Conservation (phyloP, 805 yeast species). For the Tetrapisispora arboricola region DNA sequence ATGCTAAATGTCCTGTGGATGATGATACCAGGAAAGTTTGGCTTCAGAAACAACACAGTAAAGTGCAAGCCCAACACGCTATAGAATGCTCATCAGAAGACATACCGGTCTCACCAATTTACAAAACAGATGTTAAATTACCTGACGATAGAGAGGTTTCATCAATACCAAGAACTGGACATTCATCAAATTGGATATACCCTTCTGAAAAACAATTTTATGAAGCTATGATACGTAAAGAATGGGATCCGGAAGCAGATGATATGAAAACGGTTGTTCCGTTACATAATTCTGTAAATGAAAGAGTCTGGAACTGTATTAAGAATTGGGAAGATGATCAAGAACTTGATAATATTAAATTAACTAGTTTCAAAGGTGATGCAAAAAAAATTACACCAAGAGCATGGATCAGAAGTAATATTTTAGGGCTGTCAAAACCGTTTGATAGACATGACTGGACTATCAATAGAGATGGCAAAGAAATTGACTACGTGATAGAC, state of each 20-base stretch:
- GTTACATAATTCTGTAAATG: conserved; percentile 88
- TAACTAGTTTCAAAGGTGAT: conserved; percentile 85
- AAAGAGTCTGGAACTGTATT: conserved; percentile 82
- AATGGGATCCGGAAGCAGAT: conserved; percentile 69
- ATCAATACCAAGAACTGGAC: conserved; percentile 72
- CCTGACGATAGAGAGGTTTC: conserved; percentile 71
- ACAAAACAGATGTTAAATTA: conserved; percentile 33
- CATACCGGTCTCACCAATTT: conserved; percentile 25
- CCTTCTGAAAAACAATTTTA: conserved; percentile 93
- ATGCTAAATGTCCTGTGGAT: conserved; percentile 54
- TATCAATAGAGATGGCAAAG: conserved; percentile 72
- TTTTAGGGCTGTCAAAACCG: conserved; percentile 66
- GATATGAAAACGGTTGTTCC: conserved; percentile 93
- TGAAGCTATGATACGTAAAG: conserved; percentile 87
- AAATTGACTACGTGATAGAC: conserved; percentile 86
- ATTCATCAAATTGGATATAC: conserved; percentile 73
- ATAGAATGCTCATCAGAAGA: conserved; percentile 38
- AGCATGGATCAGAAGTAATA: conserved; percentile 54
- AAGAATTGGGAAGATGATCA: conserved; percentile 65
- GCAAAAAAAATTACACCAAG: conserved; percentile 78
- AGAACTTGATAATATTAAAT: conserved; percentile 50
- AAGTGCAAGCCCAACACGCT: conserved; percentile 10
- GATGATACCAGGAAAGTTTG: conserved; percentile 50
- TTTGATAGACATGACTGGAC: conserved; percentile 97
- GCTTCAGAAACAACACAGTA: conserved; percentile 32